Percentiles rank a stretch among this genome's conserved stretches.
Conservation (phyloP, 495 filamentous ascomycete species). For the Halenospora varia region DNA sequence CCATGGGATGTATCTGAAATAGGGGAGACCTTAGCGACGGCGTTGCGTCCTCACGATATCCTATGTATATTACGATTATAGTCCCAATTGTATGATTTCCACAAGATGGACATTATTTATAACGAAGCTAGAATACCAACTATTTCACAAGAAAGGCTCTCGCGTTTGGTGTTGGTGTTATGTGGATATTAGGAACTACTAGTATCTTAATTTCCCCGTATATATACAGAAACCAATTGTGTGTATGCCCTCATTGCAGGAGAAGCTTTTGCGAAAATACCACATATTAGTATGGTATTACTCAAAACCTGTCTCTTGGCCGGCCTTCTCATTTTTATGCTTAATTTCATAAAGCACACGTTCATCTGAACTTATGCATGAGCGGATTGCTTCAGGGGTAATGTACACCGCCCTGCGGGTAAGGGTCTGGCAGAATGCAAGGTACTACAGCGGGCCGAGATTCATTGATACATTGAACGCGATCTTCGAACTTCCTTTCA, state of each 20-base stretch:
- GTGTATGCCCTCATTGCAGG: too few relatives aligned
- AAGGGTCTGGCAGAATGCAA: not conserved
- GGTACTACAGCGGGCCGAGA: conserved; percentile 10
- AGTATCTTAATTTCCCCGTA: too few relatives aligned
- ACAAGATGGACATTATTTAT: not conserved
- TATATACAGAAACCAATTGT: too few relatives aligned
- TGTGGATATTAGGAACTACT: too few relatives aligned
- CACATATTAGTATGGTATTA: too few relatives aligned
- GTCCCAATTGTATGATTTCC: not conserved
- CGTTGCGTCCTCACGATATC: conserved; percentile 2
- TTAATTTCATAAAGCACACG: too few relatives aligned
- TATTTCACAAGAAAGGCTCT: too few relatives aligned
- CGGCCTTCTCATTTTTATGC: too few relatives aligned
- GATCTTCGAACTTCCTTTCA: not conserved
- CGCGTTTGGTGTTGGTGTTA: too few relatives aligned
- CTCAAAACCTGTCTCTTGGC: too few relatives aligned
- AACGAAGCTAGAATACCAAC: too few relatives aligned
- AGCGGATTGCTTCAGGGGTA: not conserved
- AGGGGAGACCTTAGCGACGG: not conserved
- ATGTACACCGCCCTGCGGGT: not conserved
- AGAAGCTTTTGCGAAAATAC: too few relatives aligned
- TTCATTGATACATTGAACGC: conserved; percentile 15
- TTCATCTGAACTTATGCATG: not conserved
- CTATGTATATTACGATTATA: not conserved
- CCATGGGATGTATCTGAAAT: not conserved